Percentiles rank a stretch among this genome's conserved stretches.
These are phyloP conservation scores for Pythium insidiosum DNA, from an alignment of 352 stramenopile genomes.

Conservation along the genomic window DNA sequence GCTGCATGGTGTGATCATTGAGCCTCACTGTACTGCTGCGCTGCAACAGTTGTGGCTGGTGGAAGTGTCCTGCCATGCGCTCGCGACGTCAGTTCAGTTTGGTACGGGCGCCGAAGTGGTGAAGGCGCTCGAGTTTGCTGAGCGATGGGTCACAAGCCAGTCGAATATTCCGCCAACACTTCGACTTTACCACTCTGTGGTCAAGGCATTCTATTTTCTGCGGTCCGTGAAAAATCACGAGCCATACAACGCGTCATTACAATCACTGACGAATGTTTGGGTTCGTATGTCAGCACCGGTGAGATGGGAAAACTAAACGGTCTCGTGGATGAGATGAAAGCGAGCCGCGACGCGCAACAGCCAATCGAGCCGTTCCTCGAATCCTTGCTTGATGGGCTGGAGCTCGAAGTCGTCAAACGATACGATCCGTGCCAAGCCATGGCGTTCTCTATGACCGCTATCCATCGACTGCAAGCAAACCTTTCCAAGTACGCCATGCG, in stretches of 20 bases:
- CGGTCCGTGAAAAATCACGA: too few relatives aligned
- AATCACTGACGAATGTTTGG: too few relatives aligned
- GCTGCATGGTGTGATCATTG: neutral
- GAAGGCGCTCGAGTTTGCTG: slow-evolving; percentile 31
- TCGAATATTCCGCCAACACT: slow-evolving; percentile 20
- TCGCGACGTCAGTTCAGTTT: slow-evolving; percentile 31
- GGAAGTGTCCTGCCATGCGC: slow-evolving; percentile 47
- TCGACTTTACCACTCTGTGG: slow-evolving; percentile 47
- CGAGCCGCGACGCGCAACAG: too few relatives aligned
- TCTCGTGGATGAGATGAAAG: slow-evolving; percentile 25
- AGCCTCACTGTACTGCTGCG: slow-evolving; percentile 1
- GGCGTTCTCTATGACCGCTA: slow-evolving; percentile 36
- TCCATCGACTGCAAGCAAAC: slow-evolving; percentile 42
- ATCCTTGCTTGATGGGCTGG: slow-evolving; percentile 46
- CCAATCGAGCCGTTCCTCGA: slow-evolving; percentile 40
- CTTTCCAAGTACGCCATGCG: slow-evolving; percentile 27
- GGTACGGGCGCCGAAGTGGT: slow-evolving; percentile 14
- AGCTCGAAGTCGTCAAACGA: slow-evolving; percentile 17
- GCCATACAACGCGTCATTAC: too few relatives aligned
- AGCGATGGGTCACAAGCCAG: slow-evolving; percentile 16
- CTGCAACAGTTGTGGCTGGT: slow-evolving; percentile 50
- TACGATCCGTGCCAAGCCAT: slow-evolving; percentile 38
- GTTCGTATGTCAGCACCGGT: slow-evolving; percentile 24
- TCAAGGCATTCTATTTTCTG: slow-evolving; percentile 44
- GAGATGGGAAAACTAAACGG: slow-evolving; percentile 30